These are phyloP conservation scores for Babesia microti DNA, from an alignment of 169 alveolate species.

Conservation along the genomic window DNA sequence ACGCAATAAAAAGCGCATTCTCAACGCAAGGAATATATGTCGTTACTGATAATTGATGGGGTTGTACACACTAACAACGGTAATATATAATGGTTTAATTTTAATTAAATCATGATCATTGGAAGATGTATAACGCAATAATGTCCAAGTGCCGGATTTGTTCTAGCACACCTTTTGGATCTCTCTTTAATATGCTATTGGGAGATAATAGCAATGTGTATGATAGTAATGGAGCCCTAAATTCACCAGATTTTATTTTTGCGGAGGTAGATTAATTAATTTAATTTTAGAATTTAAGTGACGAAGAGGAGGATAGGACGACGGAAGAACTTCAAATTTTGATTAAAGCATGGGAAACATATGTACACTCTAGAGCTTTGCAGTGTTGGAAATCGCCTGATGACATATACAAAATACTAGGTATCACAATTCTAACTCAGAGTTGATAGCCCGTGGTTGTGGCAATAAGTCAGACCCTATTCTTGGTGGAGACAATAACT, in stretches of 20 bases:
- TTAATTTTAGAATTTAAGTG: slow-evolving; percentile 38
- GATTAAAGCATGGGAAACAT: slow-evolving; percentile 79
- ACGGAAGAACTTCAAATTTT: slow-evolving; percentile 73
- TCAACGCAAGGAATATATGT: no score
- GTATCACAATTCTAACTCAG: slow-evolving; percentile 46
- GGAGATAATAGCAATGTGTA: slow-evolving; percentile 16
- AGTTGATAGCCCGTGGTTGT: slow-evolving; percentile 68
- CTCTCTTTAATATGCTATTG: slow-evolving; percentile 41
- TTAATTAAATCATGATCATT: no score
- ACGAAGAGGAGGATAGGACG: slow-evolving; percentile 58
- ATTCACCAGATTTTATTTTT: not conserved
- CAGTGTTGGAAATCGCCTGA: slow-evolving; percentile 76
- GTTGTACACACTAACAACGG: no score
- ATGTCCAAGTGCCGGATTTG: slow-evolving; percentile 65
- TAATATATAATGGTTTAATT: no score
- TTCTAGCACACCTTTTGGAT: slow-evolving; percentile 57
- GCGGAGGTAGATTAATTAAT: slow-evolving; percentile 3
- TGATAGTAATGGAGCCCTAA: not conserved
- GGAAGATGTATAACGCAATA: no score
- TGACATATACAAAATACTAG: slow-evolving; percentile 63
- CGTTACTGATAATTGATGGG: no score
- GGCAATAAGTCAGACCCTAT: slow-evolving; percentile 75
- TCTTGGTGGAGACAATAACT: slow-evolving; percentile 72
- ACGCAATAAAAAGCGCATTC: no score
- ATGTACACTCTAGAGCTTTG: slow-evolving; percentile 83